Evolutionary conservation across 129 eudicot genomes (phyloP).

Genomic region (carrot (Daucus carota)): DH1_v3.0 NC_030385.2:2136001-2136500

Average conservation of each 20-base stretch:
- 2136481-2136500: not conserved
- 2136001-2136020: not conserved
- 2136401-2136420: not conserved
- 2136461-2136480: not conserved
- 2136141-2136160: too few species aligned
- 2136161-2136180: too few species aligned
- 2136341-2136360: not conserved
- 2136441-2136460: not conserved
- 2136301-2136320: not conserved
- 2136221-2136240: too few species aligned
- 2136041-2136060: too few species aligned
- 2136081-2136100: too few species aligned
- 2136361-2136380: not conserved
- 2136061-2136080: too few species aligned
- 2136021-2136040: not conserved
- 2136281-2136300: not conserved
- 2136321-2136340: not conserved
- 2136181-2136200: too few species aligned
- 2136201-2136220: too few species aligned
- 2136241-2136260: not conserved
- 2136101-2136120: too few species aligned
- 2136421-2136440: not conserved
- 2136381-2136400: not conserved
- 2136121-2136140: too few species aligned
- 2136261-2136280: not conserved